A percentile compares a stretch with the other conserved stretches of the same genome.
These are phyloP conservation scores for Astragalus membranaceus DNA, from an alignment of 306 rosid species.

Conservation along the genomic window DNA sequence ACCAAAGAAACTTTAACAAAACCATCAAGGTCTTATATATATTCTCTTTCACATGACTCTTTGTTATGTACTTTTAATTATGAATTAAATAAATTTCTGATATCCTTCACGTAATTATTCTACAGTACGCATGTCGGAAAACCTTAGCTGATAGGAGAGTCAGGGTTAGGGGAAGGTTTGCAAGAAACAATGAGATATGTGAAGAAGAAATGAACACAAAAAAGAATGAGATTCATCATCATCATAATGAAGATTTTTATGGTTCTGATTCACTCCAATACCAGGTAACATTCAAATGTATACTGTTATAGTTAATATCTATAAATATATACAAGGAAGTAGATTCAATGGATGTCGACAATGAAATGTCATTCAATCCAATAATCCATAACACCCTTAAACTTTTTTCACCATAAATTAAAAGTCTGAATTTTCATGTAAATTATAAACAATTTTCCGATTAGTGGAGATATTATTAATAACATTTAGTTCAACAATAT, in stretches of 20 bases:
- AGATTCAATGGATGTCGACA: neutral
- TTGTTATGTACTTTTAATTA: neutral
- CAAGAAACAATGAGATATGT: conserved; percentile 59
- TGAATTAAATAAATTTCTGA: no score
- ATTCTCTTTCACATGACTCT: neutral
- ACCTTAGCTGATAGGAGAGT: conserved; percentile 90
- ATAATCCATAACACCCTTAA: neutral
- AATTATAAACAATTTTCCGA: no score
- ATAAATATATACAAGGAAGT: neutral
- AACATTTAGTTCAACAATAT: no score
- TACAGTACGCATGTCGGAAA: conserved; percentile 96
- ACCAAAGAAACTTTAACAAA: conserved; percentile 91
- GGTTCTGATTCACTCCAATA: conserved; percentile 30
- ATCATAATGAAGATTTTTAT: conserved; percentile 27
- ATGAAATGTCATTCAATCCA: neutral
- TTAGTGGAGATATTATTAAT: no score
- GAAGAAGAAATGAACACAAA: conserved; percentile 33
- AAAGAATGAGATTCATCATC: conserved; percentile 25
- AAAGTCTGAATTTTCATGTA: no score
- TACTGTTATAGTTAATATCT: conserved; percentile 13
- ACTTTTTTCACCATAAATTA: no score
- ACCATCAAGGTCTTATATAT: conserved; percentile 50
- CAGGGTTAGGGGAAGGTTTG: conserved; percentile 94
- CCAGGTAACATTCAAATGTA: conserved; percentile 35
- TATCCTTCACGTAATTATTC: neutral